A percentile compares a stretch with the other conserved stretches of the same genome.
Evolutionary conservation across 2,329 filamentous ascomycete species (phyloP).

Genomic region (Cladosporium sp.): DNA sequence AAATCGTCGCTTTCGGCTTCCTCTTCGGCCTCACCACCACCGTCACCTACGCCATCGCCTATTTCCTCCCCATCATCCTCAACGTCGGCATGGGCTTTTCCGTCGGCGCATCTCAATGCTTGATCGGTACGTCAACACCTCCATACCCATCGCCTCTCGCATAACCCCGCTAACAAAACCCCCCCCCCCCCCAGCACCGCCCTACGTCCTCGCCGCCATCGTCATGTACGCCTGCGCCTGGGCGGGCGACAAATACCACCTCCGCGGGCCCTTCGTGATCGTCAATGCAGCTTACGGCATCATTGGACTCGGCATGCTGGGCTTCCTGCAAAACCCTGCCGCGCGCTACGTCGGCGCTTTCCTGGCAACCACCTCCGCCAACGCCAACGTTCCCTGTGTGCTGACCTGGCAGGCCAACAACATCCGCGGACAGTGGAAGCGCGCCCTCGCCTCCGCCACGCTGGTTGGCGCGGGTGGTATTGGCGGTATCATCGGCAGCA

Average conservation of each 20-base stretch:
- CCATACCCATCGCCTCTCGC: not conserved
- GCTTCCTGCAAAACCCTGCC: constrained; percentile 26
- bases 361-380: constrained; percentile 31
- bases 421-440: constrained; percentile 84
- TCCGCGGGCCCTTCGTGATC: constrained; percentile 33
- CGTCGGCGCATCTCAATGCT: constrained; percentile 27
- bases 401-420: constrained; percentile 86
- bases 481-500: constrained; percentile 59
- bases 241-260: constrained; percentile 31
- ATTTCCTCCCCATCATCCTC: constrained; percentile 37
- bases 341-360: constrained; percentile 35
- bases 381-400: constrained; percentile 65
- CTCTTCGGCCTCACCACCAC: constrained; percentile 60
- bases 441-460: constrained; percentile 71
- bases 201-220: constrained; percentile 35
- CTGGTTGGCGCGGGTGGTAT: constrained; percentile 73
- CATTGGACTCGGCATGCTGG: constrained; percentile 32
- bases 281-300: constrained; percentile 31
- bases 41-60: constrained; percentile 31
- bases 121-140: constrained; percentile 23
- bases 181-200: too few species aligned
- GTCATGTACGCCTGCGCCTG: constrained; percentile 30
- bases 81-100: constrained; percentile 33
- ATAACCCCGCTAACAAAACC: not conserved
- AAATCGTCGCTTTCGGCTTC: constrained; percentile 53